A percentile compares a stretch with the other conserved stretches of the same genome.
Evolutionary conservation across 2,329 filamentous ascomycete species (phyloP).

Genomic region (Fusarium dimerum): DNA sequence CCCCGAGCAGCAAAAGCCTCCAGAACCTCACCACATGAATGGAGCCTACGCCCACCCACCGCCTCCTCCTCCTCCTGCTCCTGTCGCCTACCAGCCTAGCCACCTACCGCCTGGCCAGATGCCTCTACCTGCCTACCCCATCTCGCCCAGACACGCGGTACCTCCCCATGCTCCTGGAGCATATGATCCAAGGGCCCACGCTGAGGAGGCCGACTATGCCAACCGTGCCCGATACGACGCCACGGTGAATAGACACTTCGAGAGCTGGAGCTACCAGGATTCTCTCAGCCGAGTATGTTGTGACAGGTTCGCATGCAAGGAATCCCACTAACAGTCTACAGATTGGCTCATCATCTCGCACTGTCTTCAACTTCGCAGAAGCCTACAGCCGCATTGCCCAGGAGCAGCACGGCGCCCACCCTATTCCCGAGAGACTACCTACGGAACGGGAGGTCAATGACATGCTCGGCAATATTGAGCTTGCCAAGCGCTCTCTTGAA

Average conservation of each 20-base stretch:
- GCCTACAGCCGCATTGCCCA: constrained; percentile 55
- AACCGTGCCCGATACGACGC: constrained; percentile 46
- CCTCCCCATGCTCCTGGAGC: constrained; percentile 40
- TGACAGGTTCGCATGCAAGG: background rate
- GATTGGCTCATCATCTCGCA: constrained; percentile 54
- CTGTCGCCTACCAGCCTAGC: constrained; percentile 41
- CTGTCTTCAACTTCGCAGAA: constrained; percentile 58
- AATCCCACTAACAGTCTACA: constrained; percentile 30
- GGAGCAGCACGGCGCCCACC: constrained; percentile 56
- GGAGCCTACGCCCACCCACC: constrained; percentile 40
- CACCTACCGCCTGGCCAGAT: constrained; percentile 50
- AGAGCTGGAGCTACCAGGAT: constrained; percentile 56
- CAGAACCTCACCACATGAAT: constrained; percentile 40
- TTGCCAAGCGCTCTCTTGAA: constrained; percentile 54
- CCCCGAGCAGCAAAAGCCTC: constrained; percentile 39
- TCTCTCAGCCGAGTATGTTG: constrained; percentile 50
- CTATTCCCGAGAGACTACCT: constrained; percentile 55
- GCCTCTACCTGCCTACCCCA: constrained; percentile 50
- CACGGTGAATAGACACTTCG: constrained; percentile 49
- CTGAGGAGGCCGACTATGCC: constrained; percentile 48
- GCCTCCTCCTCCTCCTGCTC: constrained; percentile 37
- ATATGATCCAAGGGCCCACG: constrained; percentile 49
- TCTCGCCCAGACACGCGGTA: constrained; percentile 51
- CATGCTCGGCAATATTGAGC: constrained; percentile 55
- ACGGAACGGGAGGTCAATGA: constrained; percentile 56